These are phyloP conservation scores for Mucor circinelloides DNA, from an alignment of 371 early-diverging fungal genomes.

Conservation along the genomic window DNA sequence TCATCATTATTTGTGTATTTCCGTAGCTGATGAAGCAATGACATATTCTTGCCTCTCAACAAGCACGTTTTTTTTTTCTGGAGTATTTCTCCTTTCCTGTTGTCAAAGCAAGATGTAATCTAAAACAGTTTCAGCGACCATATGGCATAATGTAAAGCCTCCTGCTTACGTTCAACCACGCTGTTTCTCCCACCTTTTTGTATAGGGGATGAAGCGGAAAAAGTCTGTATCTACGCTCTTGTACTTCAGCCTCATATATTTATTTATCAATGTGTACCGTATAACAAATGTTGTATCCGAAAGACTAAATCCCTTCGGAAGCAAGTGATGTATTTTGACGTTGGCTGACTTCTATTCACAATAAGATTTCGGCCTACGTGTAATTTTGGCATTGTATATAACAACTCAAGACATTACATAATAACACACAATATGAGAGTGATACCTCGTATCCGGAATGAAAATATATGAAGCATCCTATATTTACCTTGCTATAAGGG, in stretches of 20 bases:
- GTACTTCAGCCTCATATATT: too few relatives aligned
- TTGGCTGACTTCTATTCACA: not conserved
- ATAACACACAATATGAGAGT: not conserved
- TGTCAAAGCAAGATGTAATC: too few relatives aligned
- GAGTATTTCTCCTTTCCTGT: too few relatives aligned
- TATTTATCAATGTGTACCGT: not conserved
- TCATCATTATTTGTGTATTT: not conserved
- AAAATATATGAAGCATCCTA: not conserved
- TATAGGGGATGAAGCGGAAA: too few relatives aligned
- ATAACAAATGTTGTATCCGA: not conserved
- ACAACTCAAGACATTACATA: not conserved
- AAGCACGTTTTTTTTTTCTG: not conserved
- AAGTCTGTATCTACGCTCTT: too few relatives aligned
- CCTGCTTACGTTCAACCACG: too few relatives aligned
- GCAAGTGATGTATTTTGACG: not conserved
- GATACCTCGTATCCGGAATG: not conserved
- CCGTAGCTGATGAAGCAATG: too few relatives aligned
- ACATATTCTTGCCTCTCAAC: not conserved
- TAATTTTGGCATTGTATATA: not conserved
- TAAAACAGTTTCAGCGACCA: not conserved
- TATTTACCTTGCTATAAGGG: not conserved
- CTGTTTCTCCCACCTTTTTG: too few relatives aligned
- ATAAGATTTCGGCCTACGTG: not conserved
- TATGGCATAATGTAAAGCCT: not conserved
- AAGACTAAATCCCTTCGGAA: not conserved